These are phyloP conservation scores for Tricholomella constricta DNA, from an alignment of 768 basidiomycete species.

Conservation along the genomic window DNA sequence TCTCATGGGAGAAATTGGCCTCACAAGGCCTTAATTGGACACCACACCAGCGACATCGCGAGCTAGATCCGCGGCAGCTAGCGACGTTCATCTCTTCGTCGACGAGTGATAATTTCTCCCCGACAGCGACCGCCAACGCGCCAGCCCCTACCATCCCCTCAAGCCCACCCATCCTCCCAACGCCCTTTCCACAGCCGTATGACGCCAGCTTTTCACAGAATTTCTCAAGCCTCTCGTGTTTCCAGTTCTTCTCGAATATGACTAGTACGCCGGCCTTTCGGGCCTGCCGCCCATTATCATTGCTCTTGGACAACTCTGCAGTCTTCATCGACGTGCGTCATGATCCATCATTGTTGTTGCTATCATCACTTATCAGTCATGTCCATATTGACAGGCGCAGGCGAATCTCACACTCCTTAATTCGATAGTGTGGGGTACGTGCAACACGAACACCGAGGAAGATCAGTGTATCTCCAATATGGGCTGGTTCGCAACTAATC, in stretches of 20 bases:
- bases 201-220: constrained; percentile 64
- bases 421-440: constrained; percentile 75
- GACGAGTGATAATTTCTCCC: constrained; percentile 10
- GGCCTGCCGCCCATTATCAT: constrained; percentile 75
- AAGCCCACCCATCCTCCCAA: constrained; percentile 56
- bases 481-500: constrained; percentile 54
- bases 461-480: constrained; percentile 68
- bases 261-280: constrained; percentile 60
- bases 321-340: constrained; percentile 55
- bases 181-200: constrained; percentile 78
- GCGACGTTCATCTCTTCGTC: constrained; percentile 13
- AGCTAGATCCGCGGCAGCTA: constrained; percentile 20
- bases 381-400: constrained; percentile 54
- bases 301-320: constrained; percentile 58
- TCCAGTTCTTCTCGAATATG: constrained; percentile 77
- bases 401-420: constrained; percentile 64
- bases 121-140: constrained; percentile 26
- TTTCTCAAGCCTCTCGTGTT: constrained; percentile 66
- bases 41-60: constrained; percentile 44
- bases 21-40: constrained; percentile 35
- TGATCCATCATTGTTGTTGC: not conserved
- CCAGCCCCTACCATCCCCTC: constrained; percentile 51
- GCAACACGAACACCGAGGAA: constrained; percentile 55
- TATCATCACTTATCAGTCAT: not conserved
- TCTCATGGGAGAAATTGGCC: constrained; percentile 32